Conservation (phyloP, 176 grass and related monocot species). For the Eremochloa ophiuroides region DNA sequence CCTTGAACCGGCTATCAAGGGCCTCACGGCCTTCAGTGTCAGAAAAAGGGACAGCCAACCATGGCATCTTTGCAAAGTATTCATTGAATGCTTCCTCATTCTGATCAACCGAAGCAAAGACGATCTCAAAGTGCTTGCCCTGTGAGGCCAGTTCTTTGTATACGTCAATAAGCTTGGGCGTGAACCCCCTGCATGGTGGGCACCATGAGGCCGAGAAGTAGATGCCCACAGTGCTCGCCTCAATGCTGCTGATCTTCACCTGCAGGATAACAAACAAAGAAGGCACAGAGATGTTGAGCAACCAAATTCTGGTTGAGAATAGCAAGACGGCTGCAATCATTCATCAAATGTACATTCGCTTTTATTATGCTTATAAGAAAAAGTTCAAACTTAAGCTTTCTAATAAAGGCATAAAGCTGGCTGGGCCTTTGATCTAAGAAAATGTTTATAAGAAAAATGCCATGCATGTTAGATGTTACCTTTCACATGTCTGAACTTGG, state of each 20-base stretch:
- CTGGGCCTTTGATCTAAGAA: background rate
- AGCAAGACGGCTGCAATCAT: background rate
- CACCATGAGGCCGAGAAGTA: conserved; percentile 92
- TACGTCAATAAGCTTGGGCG: conserved; percentile 49
- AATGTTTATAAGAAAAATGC: background rate
- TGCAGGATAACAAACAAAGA: conserved; percentile 22
- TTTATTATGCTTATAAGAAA: background rate
- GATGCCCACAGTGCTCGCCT: conserved; percentile 49
- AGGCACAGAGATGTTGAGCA: background rate
- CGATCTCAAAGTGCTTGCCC: conserved; percentile 58
- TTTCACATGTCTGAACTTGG: background rate
- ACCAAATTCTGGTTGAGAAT: background rate
- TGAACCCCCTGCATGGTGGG: conserved; percentile 60
- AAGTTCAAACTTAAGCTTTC: background rate
- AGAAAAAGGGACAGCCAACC: conserved; percentile 66
- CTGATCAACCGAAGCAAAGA: conserved; percentile 42
- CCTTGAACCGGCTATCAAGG: conserved; percentile 46
- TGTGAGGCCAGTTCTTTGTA: conserved; percentile 60
- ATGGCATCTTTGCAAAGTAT: conserved; percentile 72
- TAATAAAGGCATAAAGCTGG: background rate
- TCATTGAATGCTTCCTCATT: conserved; percentile 47
- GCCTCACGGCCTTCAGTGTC: conserved; percentile 41
- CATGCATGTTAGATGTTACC: background rate
- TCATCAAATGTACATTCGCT: background rate
- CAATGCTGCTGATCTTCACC: conserved; percentile 51